Evolutionary conservation across 495 filamentous ascomycete species (phyloP), one percentile per base, ranked within the genome.

Genomic region (Neurospora terricola): DNA sequence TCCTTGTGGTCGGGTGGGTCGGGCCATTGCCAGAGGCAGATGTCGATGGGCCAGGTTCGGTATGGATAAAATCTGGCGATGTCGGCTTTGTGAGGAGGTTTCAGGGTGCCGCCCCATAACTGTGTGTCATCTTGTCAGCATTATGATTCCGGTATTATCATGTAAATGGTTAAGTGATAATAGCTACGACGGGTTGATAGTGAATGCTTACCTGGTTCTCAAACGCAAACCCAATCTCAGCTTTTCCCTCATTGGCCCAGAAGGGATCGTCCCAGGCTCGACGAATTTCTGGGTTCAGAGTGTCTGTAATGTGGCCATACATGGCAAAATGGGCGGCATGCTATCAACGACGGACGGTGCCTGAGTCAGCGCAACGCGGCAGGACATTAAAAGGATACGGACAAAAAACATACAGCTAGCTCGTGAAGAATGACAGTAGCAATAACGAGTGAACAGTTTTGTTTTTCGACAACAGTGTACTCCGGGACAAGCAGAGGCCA

Each of bases 341-440:
- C 80, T 81, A 10, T 34, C 16, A 12, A 34, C 9, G 10, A 14
- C 16, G 5, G 5, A 23, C 21, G 16, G 45, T 37, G 2, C 14
- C 6, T 62, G 54, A 34, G 54, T 66, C 14, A 66, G 54, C 54
- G 14, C 12, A 11, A 23, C 1, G 5, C 12, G 10, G 71, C 16
- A 69, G 7, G 30, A 6, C 10, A 16, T 16, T 11, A 30, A 69
- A 43, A 62, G 0, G 72, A 37, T 5, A 66, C 42, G 48, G 3
- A 9, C 18, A 21, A 21, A 16, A 43, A 40, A 69, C 75, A 21
- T 71, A 83, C 80, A 71, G 70, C 76, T 21, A 81, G 69, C 54
- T 83, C 82, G 40, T 82, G 82, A 21, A 82, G n/a, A 7, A 83
- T 5, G 12, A 75, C 78, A n/a, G 30, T 40, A 3, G 81, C 81